phyloP scores from a whole-genome alignment of 352 stramenopile species.

The Phytophthora sansomeana region DNA sequence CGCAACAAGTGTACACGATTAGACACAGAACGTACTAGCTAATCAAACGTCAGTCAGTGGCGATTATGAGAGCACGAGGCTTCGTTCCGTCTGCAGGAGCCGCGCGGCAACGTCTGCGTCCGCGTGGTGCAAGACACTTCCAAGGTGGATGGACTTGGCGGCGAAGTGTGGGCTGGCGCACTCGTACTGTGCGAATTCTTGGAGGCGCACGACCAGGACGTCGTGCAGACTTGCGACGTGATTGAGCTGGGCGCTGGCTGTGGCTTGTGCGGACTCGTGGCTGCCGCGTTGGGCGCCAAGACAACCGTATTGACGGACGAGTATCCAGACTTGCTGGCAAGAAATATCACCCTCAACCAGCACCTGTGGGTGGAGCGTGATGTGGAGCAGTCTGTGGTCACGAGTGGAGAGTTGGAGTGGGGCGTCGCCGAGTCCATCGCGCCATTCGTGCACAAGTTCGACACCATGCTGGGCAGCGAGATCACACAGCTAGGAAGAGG shows the following conservation, averaged over 20 bases:
- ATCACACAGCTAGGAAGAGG: constrained; percentile 61
- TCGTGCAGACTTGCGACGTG: constrained; percentile 43
- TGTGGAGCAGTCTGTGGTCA: constrained; percentile 15
- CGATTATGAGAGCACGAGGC: constrained; percentile 45
- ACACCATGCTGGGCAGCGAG: constrained; percentile 68
- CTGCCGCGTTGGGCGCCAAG: constrained; percentile 45
- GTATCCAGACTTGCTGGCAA: constrained; percentile 57
- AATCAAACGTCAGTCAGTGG: neutral
- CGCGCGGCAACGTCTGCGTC: constrained; percentile 27
- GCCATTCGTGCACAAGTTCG: constrained; percentile 48
- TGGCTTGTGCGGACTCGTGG: constrained; percentile 59
- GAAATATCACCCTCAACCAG: constrained; percentile 52
- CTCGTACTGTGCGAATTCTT: constrained; percentile 64
- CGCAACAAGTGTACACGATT: neutral
- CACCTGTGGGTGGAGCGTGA: constrained; percentile 36
- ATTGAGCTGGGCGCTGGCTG: constrained; percentile 70
- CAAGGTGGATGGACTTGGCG: constrained; percentile 61
- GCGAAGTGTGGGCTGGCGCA: constrained; percentile 67
- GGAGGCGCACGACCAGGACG: constrained; percentile 29
- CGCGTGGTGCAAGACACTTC: constrained; percentile 61
- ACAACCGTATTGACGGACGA: constrained; percentile 58
- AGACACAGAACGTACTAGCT: neutral
- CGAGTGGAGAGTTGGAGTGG: constrained; percentile 49
- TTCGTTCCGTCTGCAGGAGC: constrained; percentile 30
- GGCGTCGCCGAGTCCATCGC: constrained; percentile 35